Evolutionary conservation across 1,284 basidiomycete genomes (phyloP).

Genomic region (Xerocomus amazonicus): DNA sequence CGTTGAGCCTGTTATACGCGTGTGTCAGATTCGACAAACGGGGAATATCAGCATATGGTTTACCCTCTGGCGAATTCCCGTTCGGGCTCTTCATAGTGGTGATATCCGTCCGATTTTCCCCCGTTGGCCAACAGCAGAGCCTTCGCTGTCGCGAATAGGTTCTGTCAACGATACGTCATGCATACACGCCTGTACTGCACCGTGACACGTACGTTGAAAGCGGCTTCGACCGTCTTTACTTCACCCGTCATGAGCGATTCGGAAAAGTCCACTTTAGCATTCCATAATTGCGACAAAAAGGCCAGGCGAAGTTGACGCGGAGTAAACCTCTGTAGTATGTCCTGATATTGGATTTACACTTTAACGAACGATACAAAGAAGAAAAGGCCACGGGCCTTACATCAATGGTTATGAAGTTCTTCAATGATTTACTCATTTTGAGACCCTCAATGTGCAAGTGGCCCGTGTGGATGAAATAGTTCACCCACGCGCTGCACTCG

Average conservation of each 20-base stretch:
- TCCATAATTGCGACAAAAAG: conserved; percentile 93
- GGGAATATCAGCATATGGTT: conserved; percentile 21
- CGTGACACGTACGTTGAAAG: conserved; percentile 70
- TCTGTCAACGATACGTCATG: conserved; percentile 50
- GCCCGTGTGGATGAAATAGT: conserved; percentile 98
- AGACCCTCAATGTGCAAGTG: conserved; percentile 98
- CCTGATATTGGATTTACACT: conserved; percentile 43
- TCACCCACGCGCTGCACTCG: conserved; percentile 92
- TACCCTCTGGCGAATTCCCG: conserved; percentile 63
- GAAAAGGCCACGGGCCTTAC: conserved; percentile 45
- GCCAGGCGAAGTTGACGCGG: conserved; percentile 92
- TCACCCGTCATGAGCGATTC: conserved; percentile 86
- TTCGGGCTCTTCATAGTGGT: conserved; percentile 65
- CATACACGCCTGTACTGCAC: not conserved
- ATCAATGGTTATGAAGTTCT: conserved; percentile 99
- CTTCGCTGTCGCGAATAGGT: conserved; percentile 90
- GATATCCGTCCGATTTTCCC: conserved; percentile 52
- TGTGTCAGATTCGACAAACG: conserved; percentile 12
- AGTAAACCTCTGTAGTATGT: conserved; percentile 85
- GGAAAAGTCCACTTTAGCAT: conserved; percentile 91
- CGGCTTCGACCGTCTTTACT: conserved; percentile 82
- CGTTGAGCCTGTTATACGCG: conserved; percentile 54
- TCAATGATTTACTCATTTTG: conserved; percentile 99
- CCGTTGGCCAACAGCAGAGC: conserved; percentile 64
- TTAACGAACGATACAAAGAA: conserved; percentile 7